Conservation (phyloP, 768 basidiomycete genomes). For the Suillus subluteus region DNA sequence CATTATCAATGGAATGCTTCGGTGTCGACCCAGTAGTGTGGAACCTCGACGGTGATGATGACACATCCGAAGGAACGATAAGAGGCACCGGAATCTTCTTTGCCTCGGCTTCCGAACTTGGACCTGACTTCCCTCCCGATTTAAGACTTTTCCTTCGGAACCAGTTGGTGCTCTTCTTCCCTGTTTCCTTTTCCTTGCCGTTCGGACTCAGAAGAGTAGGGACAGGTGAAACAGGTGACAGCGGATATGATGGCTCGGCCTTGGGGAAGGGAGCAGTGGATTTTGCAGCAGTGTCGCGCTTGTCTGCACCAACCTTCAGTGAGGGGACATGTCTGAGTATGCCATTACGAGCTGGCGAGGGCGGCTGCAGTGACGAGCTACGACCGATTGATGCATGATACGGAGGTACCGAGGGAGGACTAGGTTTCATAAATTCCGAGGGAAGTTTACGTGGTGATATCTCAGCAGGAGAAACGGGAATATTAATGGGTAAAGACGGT, state of each 20-base stretch:
- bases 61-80: slow-evolving; percentile 14
- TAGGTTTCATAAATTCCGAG: slow-evolving; percentile 23
- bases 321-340: slow-evolving; percentile 30
- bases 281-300: slow-evolving; percentile 19
- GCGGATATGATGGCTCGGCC: slow-evolving; percentile 20
- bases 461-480: slow-evolving; percentile 11
- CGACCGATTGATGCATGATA: slow-evolving; percentile 18
- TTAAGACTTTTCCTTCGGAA: slow-evolving; percentile 32
- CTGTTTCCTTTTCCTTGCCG: slow-evolving; percentile 42
- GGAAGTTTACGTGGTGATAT: slow-evolving; percentile 31
- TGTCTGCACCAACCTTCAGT: slow-evolving; percentile 23
- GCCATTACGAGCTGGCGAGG: slow-evolving; percentile 25
- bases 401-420: slow-evolving; percentile 15
- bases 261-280: slow-evolving; percentile 25
- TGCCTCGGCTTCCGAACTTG: slow-evolving; percentile 23
- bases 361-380: slow-evolving; percentile 21
- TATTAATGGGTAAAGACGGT: slow-evolving; percentile 26
- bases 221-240: slow-evolving; percentile 34
- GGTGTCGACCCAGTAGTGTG: slow-evolving; percentile 27
- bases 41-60: slow-evolving; percentile 23
- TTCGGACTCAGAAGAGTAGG: slow-evolving; percentile 28
- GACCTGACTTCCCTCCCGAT: slow-evolving; percentile 23
- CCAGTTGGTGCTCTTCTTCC: slow-evolving; percentile 41
- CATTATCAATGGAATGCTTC: slow-evolving; percentile 27
- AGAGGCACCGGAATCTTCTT: slow-evolving; percentile 21